Base-by-base conservation (phyloP, 176 grass and related monocot genomes). In the Juncus inflexus region DNA sequence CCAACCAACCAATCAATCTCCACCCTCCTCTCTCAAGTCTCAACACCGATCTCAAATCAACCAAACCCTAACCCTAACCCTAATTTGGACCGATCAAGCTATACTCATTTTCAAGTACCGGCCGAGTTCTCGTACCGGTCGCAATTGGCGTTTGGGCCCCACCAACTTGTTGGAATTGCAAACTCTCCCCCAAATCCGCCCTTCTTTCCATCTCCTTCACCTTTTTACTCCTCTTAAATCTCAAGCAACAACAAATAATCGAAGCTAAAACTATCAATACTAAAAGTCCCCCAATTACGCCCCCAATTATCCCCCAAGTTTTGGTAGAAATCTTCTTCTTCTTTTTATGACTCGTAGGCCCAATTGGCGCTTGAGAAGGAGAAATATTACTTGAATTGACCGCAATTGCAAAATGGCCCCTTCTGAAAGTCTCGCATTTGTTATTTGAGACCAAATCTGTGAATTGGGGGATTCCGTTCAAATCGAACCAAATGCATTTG, bases 321-420 rank as follows among this genome's bases (percentile, higher is more conserved):
- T 86, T 84, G 37, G 69, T 62, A 5, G 78, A 84, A 55, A 58
- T 75, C 9, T 74, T 74, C 76, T 92, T 40, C 16, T 80, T 71
- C 19, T 28, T 28, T 28, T 28, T 35, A 58, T 58, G 78, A 52
- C 0, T 79, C 62, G 16, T 74, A 8, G 19, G 71, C 42, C 61
- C 68, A 3, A 63, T 5, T 11, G 88, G 85, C 15, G 72, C 52
- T 5, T 79, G 72, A 62, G 80, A 7, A 66, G 88, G 80, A 90
- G 75, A 64, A 57, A 84, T 35, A 39, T 19, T 82, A 3, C 62
- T 90, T 5, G 85, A 79, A 70, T 92, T 99, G 35, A 90, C 83
- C 67, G 89, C 95, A n/a, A 99, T 86, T 0, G 86, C 83, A 13
- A 99, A 78, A 75, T 99, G 95, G 28, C 95, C 95, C 38, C 77